Conservation (phyloP, 768 basidiomycete species). For the Cantharellus anzutake region DNA sequence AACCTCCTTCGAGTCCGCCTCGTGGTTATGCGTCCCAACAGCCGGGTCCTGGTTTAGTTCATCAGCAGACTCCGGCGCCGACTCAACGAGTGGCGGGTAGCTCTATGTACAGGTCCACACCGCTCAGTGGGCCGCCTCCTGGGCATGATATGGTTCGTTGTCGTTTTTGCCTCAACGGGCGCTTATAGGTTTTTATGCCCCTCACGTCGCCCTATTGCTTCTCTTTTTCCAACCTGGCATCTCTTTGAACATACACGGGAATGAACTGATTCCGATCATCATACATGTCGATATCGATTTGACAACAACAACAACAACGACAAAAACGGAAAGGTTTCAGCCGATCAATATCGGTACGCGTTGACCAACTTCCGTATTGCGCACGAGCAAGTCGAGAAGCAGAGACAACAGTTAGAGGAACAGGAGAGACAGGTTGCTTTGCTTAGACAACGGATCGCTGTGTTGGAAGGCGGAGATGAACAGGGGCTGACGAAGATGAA, state of each 20-base stretch:
- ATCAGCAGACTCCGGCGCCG: too few species aligned
- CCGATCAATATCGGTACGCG: slow-evolving; percentile 29
- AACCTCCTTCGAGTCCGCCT: too few species aligned
- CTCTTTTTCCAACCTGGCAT: neutral
- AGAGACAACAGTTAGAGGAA: slow-evolving; percentile 57
- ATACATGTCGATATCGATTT: too few species aligned
- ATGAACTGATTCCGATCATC: too few species aligned
- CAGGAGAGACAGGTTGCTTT: slow-evolving; percentile 68
- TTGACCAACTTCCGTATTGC: slow-evolving; percentile 73
- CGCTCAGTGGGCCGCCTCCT: neutral
- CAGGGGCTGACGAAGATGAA: slow-evolving; percentile 15
- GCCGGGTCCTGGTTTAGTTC: too few species aligned
- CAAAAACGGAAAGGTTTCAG: neutral
- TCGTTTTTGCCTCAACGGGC: neutral
- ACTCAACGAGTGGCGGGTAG: too few species aligned
- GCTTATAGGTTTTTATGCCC: neutral
- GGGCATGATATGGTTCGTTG: neutral
- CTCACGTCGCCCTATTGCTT: neutral
- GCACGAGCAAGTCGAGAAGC: slow-evolving; percentile 76
- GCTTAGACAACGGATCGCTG: slow-evolving; percentile 46
- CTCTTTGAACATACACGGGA: neutral
- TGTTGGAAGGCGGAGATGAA: slow-evolving; percentile 48
- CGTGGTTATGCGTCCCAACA: too few species aligned
- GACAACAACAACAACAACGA: too few species aligned
- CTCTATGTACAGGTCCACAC: too few species aligned